phyloP scores from a whole-genome alignment of 768 basidiomycete genomes.

The Pholiota microspora region DNA sequence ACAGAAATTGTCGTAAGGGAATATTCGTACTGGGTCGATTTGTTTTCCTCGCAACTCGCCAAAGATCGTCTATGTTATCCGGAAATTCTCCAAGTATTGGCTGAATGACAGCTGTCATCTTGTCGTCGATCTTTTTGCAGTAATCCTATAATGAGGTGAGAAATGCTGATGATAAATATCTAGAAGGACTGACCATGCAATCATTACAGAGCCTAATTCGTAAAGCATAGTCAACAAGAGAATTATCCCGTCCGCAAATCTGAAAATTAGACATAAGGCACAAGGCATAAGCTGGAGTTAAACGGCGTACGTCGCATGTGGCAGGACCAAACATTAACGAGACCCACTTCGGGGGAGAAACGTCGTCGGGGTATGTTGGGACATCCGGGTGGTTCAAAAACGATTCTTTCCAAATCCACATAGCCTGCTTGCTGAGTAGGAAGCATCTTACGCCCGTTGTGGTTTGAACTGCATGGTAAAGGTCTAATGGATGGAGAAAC shows the following conservation, averaged over 20 bases:
- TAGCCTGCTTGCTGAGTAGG: slow-evolving; percentile 20
- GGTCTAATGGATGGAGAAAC: slow-evolving; percentile 32
- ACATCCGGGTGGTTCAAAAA: slow-evolving; percentile 15
- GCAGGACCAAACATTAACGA: slow-evolving; percentile 23
- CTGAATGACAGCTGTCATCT: no score
- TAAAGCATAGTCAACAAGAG: slow-evolving; percentile 2
- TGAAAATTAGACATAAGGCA: background rate
- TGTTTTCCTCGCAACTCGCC: no score
- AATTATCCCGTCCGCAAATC: background rate
- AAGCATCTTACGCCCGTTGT: slow-evolving; percentile 25
- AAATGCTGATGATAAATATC: background rate
- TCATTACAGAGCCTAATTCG: background rate
- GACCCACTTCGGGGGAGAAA: slow-evolving; percentile 23
- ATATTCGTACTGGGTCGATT: no score
- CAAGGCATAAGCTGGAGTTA: background rate
- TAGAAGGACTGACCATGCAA: background rate
- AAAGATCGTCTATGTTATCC: no score
- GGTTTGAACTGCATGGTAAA: slow-evolving; percentile 28
- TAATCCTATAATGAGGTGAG: no score
- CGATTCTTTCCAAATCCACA: slow-evolving; percentile 23
- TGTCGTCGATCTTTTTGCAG: no score
- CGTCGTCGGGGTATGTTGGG: slow-evolving; percentile 19
- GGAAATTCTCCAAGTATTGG: no score
- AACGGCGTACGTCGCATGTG: slow-evolving; percentile 21
- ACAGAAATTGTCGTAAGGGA: no score